Conservation (phyloP, 2,329 filamentous ascomycete species). For the Elsinoe australis region DNA sequence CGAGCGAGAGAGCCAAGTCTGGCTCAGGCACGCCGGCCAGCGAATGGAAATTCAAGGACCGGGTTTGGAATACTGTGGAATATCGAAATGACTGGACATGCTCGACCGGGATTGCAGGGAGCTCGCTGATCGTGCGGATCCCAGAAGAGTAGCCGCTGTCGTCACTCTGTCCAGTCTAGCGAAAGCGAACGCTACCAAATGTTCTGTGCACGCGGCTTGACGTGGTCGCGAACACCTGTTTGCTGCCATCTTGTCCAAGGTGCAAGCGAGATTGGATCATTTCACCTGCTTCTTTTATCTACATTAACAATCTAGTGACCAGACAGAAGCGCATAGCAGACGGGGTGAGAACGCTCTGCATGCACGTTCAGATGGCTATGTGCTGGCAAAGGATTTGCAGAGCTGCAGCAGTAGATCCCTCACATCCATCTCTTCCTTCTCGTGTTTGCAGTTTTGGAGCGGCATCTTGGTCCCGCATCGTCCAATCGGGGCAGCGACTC, state of each 20-base stretch:
- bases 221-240: constrained; percentile 5
- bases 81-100: no score
- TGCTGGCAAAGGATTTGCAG: background rate
- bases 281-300: background rate
- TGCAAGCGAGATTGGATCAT: background rate
- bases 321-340: no score
- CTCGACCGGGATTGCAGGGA: background rate
- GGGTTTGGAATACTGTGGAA: no score
- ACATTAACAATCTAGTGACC: background rate
- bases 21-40: no score
- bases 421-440: constrained; percentile 3
- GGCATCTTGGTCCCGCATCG: constrained; percentile 3
- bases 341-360: no score
- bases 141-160: constrained; percentile 1
- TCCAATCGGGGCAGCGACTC: background rate
- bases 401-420: background rate
- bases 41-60: background rate
- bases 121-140: constrained; percentile 5
- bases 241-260: background rate
- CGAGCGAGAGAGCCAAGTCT: constrained; percentile 1
- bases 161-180: constrained; percentile 3
- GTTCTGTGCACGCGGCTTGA: constrained; percentile 4
- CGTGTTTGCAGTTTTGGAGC: background rate
- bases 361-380: background rate
- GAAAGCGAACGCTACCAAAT: background rate